Percentiles rank a stretch among this genome's conserved stretches.
These are phyloP conservation scores for Ogataea paraovalis DNA, from an alignment of 805 yeast genomes.

Conservation along the genomic window DNA sequence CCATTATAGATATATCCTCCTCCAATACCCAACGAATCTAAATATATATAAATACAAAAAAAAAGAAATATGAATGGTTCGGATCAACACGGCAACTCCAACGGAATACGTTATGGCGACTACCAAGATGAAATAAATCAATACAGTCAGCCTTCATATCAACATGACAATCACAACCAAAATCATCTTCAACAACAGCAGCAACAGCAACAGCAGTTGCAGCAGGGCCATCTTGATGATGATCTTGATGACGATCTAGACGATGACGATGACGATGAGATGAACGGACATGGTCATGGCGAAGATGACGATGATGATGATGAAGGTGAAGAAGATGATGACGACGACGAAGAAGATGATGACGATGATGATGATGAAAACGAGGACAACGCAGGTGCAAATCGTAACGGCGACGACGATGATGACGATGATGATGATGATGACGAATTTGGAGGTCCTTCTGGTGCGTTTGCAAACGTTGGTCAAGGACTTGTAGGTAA, in stretches of 20 bases:
- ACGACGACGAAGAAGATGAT: conserved; percentile 26
- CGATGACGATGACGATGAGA: conserved; percentile 1
- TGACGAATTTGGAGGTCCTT: conserved; percentile 33
- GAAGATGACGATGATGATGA: conserved; percentile 11
- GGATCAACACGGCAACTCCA: conserved; percentile 1
- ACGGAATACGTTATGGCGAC: conserved; percentile 17
- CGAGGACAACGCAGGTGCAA: conserved; percentile 14
- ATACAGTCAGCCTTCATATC: conserved; percentile 2
- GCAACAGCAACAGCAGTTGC: conserved; percentile 3
- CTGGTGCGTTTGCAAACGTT: conserved; percentile 58
- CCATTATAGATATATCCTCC: neutral
- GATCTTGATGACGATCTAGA: no score
- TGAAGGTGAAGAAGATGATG: conserved; percentile 18
- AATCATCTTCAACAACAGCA: conserved; percentile 1
- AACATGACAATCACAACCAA: conserved; percentile 2
- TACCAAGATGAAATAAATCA: conserved; percentile 13
- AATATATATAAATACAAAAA: neutral
- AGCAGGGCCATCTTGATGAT: no score
- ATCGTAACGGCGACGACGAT: conserved; percentile 26
- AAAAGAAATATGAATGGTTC: neutral
- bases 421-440: conserved; percentile 35
- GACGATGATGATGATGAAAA: conserved; percentile 30
- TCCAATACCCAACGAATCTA: no score
- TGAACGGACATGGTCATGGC: conserved; percentile 1
- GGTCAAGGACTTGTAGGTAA: conserved; percentile 87